A percentile compares a stretch with the other conserved stretches of the same genome.
phyloP scores from a whole-genome alignment of 441 rosid species.

The Rhodomyrtus psidioides region DNA sequence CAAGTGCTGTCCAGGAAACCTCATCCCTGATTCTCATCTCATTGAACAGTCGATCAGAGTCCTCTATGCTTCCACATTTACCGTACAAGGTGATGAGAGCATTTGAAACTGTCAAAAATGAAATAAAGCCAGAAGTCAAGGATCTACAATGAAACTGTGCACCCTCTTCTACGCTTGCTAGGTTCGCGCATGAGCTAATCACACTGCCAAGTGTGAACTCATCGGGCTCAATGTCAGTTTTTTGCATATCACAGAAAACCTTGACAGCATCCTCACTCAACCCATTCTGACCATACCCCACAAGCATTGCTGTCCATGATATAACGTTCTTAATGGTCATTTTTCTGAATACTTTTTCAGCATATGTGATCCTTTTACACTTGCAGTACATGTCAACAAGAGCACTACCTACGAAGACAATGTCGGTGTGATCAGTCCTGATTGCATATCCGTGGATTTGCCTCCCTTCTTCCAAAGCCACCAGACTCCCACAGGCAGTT shows the following conservation, averaged over 20 bases:
- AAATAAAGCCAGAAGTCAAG: constrained; percentile 52
- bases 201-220: constrained; percentile 79
- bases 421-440: constrained; percentile 45
- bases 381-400: constrained; percentile 95
- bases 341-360: constrained; percentile 54
- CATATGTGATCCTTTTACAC: constrained; percentile 48
- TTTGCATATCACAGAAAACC: constrained; percentile 61
- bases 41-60: constrained; percentile 48
- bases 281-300: constrained; percentile 87
- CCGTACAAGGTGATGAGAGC: constrained; percentile 83
- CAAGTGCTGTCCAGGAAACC: constrained; percentile 89
- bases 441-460: constrained; percentile 60
- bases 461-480: constrained; percentile 57
- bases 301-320: constrained; percentile 95
- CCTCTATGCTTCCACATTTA: constrained; percentile 76
- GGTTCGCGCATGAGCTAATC: constrained; percentile 88
- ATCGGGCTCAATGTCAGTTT: constrained; percentile 73
- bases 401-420: constrained; percentile 81
- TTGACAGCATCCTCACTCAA: constrained; percentile 71
- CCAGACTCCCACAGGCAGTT: constrained; percentile 70
- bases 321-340: constrained; percentile 75
- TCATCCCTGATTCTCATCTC: constrained; percentile 76
- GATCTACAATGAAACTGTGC: constrained; percentile 79
- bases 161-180: constrained; percentile 87
- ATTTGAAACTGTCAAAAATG: constrained; percentile 67